A percentile compares a stretch with the other conserved stretches of the same genome.
phyloP scores from a whole-genome alignment of 2,329 filamentous ascomycete genomes.

The Aspergillus clavatus region DNA sequence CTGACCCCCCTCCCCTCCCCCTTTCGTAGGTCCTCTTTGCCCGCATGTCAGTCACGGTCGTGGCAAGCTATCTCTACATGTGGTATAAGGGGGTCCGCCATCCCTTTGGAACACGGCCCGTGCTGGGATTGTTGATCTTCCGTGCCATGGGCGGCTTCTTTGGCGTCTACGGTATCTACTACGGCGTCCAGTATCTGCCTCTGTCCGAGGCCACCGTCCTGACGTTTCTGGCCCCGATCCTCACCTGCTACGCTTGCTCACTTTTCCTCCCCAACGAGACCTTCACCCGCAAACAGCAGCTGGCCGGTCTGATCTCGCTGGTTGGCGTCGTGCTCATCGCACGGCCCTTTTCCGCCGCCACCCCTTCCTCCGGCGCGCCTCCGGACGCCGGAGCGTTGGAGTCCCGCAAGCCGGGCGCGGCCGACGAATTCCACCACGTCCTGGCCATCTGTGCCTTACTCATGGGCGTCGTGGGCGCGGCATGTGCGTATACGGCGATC shows the following conservation, averaged over 20 bases:
- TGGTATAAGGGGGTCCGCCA: slow-evolving; percentile 62
- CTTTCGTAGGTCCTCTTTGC: slow-evolving; percentile 68
- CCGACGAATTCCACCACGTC: slow-evolving; percentile 60
- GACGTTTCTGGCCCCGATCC: slow-evolving; percentile 75
- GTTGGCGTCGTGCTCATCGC: slow-evolving; percentile 80
- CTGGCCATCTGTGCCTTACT: slow-evolving; percentile 67
- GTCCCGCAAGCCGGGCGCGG: slow-evolving; percentile 27
- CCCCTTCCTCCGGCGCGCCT: slow-evolving; percentile 4
- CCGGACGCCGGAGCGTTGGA: slow-evolving; percentile 14
- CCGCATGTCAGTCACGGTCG: slow-evolving; percentile 68
- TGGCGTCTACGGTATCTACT: slow-evolving; percentile 75
- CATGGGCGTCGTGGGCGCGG: slow-evolving; percentile 70
- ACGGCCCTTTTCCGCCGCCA: slow-evolving; percentile 50
- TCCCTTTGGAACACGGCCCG: slow-evolving; percentile 62
- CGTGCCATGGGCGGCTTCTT: slow-evolving; percentile 69
- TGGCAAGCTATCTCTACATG: slow-evolving; percentile 68
- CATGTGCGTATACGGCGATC: slow-evolving; percentile 71
- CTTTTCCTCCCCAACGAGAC: slow-evolving; percentile 66
- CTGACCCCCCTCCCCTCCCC: too few relatives aligned
- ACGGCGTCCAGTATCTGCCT: slow-evolving; percentile 70
- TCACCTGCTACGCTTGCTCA: slow-evolving; percentile 76
- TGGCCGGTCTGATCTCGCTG: slow-evolving; percentile 70
- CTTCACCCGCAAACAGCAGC: slow-evolving; percentile 71
- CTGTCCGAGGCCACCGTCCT: slow-evolving; percentile 85
- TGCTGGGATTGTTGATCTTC: slow-evolving; percentile 63